Base-by-base conservation (phyloP, 768 basidiomycete genomes). In the Termitomyces sp. region DNA sequence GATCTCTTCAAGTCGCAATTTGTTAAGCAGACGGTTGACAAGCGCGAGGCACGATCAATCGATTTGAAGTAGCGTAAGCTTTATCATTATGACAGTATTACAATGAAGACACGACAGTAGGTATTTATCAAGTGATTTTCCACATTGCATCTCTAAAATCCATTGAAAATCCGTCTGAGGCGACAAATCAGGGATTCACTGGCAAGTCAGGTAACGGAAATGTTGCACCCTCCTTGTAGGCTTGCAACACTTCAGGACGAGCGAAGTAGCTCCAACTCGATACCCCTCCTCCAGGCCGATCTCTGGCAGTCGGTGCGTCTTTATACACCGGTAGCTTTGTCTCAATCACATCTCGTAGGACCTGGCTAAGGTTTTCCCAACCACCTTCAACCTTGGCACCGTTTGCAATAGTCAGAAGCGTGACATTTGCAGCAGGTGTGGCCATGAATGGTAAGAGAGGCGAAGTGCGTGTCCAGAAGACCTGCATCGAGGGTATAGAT, bases 231-330 rank as follows among this genome's bases (percentile, higher is more conserved):
- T 54, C 55, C 11, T 55, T 55, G 48, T 64, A 67, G 4, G 66
- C 66, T 51, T 63, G 44, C 24, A 65, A 37, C 31, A 67, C 66
- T 31, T 65, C 64, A 2, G 66, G 64, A 22, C 61, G 58, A 1
- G 61, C 61, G 13, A 67, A 67, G 36, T 63, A 65, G 34, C 55
- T 63, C 64, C 64, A 61, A 47, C 64, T 65, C 4, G 62, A 54
- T 22, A 63, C 61, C 12, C 63, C 60, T 24, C 54, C 63, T 22
- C 61, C 60, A n/a, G 57, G 63, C 4, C 42, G 47, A 46, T 51
- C 46, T 34, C 61, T 55, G 4, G 39, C 24, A 6, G 39, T 55
- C 20, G 63, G 63, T 9, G 63, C 63, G 13, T 64, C 63, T 41
- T 64, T 61, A 44, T 59, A 64, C 5, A 51, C 44, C 6, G 63